Evolutionary conservation across 176 grass and related monocot genomes (phyloP).

Genomic region (Raddia distichophylla): DNA sequence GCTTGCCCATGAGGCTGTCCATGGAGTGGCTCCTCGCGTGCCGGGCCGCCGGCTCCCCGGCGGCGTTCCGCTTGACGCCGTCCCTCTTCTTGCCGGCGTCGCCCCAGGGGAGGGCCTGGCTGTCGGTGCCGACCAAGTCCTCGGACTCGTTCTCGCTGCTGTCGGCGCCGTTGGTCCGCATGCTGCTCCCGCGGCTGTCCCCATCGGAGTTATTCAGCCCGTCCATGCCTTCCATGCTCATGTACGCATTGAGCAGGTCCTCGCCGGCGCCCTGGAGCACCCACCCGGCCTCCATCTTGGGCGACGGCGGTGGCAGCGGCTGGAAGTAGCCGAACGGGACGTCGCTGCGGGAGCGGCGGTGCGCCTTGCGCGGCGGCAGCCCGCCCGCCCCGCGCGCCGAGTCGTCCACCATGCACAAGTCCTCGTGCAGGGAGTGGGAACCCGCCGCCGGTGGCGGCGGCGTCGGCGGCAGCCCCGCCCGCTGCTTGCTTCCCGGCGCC

Average conservation of each 20-base stretch:
- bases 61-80: constrained; percentile 48
- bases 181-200: constrained; percentile 81
- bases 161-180: constrained; percentile 76
- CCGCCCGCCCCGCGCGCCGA: constrained; percentile 24
- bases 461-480: constrained; percentile 63
- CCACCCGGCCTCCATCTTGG: constrained; percentile 54
- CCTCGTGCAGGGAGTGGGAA: constrained; percentile 42
- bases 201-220: constrained; percentile 81
- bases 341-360: constrained; percentile 75
- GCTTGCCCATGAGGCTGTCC: constrained; percentile 87
- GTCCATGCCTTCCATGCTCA: constrained; percentile 87
- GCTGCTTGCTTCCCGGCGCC: constrained; percentile 36
- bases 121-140: constrained; percentile 58
- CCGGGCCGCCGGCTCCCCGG: constrained; percentile 29
- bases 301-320: constrained; percentile 44
- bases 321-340: constrained; percentile 78
- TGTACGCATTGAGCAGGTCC: constrained; percentile 83
- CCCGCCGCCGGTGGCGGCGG: constrained; percentile 27
- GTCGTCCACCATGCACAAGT: constrained; percentile 71
- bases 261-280: constrained; percentile 38
- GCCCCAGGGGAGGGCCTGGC: constrained; percentile 53
- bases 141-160: constrained; percentile 97
- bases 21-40: constrained; percentile 83
- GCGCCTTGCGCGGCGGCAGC: constrained; percentile 66
- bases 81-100: constrained; percentile 45